Base-by-base conservation (phyloP, 2,329 filamentous ascomycete genomes). In the Sporothrix schenckii region DNA sequence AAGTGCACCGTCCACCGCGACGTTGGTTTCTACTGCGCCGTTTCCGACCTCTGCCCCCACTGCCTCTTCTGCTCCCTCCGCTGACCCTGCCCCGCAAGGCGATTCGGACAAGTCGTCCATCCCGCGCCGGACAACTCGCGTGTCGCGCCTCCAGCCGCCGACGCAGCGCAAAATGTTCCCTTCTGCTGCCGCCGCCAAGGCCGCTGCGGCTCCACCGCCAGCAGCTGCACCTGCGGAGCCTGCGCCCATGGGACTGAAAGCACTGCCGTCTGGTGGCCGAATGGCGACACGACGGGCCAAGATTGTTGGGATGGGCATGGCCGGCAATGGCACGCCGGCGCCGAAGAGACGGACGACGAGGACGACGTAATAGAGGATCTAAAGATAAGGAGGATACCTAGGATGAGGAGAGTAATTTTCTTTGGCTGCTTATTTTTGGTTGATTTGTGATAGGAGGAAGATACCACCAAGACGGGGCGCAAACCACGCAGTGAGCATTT, bases 291-390 rank as follows among this genome's bases (percentile, higher is more conserved):
- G 72, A 2, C 70, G 73, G 47, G 71, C 70, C 44, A 73, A 71
- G 41, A 70, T 74, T 34, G 27, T 73, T 39, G 70, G 71, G 49
- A 68, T 72, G 71, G 73, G 72, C 21, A 71, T 74, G 58, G 72
- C 70, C 41, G 73, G 70, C 11, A 74, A 74, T 39, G 74, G 73
- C 2, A 75, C 74, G 27, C 74, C 74, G 4, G 74, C 73, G 11
- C 74, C 74, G 4, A 75, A 75, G 68, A 69, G 72, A 30, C 50
- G 73, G 44, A 63, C 56, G n/a, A 58, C 69, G 27, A 49, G 69
- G 30, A 71, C 50, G 1, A 50, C 30, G 19, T 71, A 21, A 49
- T 2, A 63, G 21, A 9, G 39, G 44, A 50, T 19, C 50, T n/a
- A 19, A 19, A 44, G 39, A 63, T n/a, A 3, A 49, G 24, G 50